Conservation (phyloP, 2,329 filamentous ascomycete genomes). For the Xylariaceae sp. region DNA sequence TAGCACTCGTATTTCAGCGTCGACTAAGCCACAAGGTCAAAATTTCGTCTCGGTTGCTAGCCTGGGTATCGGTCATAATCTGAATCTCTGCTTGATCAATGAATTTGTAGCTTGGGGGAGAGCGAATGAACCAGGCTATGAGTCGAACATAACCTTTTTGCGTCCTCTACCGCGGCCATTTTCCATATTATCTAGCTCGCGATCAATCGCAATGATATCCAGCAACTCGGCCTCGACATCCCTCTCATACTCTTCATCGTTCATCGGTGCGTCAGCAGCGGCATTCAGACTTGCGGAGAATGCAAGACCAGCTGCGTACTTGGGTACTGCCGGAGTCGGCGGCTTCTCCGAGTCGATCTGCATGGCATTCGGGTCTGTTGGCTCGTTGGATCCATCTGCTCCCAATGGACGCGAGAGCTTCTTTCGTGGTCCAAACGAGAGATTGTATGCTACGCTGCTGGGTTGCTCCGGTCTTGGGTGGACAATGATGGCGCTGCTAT, state of each 20-base stretch:
- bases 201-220: conserved; percentile 62
- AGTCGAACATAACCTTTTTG: conserved; percentile 50
- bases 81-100: background rate
- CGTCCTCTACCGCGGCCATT: conserved; percentile 42
- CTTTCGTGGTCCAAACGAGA: conserved; percentile 35
- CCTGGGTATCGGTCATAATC: conserved; percentile 19
- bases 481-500: conserved; percentile 49
- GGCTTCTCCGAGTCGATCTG: conserved; percentile 27
- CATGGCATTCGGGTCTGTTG: conserved; percentile 24
- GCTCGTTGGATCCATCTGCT: conserved; percentile 14
- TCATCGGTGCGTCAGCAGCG: conserved; percentile 47
- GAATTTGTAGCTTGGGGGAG: background rate
- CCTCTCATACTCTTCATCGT: conserved; percentile 40
- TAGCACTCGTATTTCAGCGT: conserved; percentile 1
- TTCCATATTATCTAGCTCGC: conserved; percentile 53
- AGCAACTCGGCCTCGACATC: conserved; percentile 57
- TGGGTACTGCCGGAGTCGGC: conserved; percentile 19
- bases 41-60: conserved; percentile 11
- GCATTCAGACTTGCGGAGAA: conserved; percentile 48
- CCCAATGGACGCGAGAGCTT: conserved; percentile 22
- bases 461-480: conserved; percentile 42
- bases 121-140: conserved; percentile 23
- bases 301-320: conserved; percentile 39
- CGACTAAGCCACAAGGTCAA: conserved; percentile 7
- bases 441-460: conserved; percentile 43